Evolutionary conservation across 495 filamentous ascomycete species (phyloP).

Genomic region (Neurospora sp.): DNA sequence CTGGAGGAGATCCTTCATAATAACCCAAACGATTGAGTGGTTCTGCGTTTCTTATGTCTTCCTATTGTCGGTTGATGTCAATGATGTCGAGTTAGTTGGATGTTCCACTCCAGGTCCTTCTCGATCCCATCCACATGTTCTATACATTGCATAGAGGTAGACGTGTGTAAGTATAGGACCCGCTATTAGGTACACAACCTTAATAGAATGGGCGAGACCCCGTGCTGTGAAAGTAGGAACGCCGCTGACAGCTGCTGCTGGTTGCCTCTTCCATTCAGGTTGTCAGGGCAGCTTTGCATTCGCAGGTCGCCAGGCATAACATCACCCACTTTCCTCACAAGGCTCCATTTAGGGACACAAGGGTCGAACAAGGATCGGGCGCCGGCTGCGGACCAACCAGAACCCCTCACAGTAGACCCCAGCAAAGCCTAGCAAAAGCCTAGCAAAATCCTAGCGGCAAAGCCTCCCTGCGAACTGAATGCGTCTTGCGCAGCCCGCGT

Average conservation of each 20-base stretch:
- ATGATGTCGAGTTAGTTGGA: background rate
- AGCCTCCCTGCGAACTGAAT: background rate
- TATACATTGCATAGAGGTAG: background rate
- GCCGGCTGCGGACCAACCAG: background rate
- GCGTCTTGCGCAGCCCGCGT: background rate
- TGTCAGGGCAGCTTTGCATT: background rate
- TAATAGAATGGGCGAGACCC: background rate
- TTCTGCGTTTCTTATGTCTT: background rate
- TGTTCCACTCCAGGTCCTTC: background rate
- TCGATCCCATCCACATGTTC: background rate
- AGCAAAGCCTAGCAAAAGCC: background rate
- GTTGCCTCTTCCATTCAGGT: background rate
- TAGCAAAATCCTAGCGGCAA: background rate
- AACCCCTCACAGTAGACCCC: background rate
- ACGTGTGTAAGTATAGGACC: background rate
- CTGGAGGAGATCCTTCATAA: background rate
- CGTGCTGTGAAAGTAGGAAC: background rate
- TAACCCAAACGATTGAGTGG: background rate
- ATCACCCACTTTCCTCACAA: background rate
- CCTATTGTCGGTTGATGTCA: background rate
- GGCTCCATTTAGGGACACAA: background rate
- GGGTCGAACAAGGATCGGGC: background rate
- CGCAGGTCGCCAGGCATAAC: background rate
- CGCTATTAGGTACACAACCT: background rate
- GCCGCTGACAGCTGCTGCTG: background rate